phyloP scores from a whole-genome alignment of 106 monocot species.

The Dactylorhiza incarnata region DNA sequence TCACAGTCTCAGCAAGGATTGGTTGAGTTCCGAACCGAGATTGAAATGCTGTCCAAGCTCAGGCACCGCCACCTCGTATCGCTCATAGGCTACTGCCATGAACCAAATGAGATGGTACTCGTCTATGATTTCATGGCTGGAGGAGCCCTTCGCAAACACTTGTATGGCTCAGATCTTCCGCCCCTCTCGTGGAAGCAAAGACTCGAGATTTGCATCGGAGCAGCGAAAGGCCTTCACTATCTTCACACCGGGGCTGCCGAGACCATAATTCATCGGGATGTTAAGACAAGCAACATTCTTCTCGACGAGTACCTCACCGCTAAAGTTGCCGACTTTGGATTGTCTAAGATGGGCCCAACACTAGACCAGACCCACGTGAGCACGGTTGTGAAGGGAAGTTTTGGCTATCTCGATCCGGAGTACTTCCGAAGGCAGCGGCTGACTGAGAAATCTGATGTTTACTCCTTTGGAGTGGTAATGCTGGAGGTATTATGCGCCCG shows the following conservation, averaged over 20 bases:
- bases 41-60: slow-evolving; percentile 71
- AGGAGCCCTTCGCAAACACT: slow-evolving; percentile 57
- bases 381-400: slow-evolving; percentile 13
- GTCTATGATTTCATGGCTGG: slow-evolving; percentile 80
- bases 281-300: slow-evolving; percentile 66
- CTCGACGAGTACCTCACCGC: slow-evolving; percentile 56
- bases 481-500: slow-evolving; percentile 61
- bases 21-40: slow-evolving; percentile 66
- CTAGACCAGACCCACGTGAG: slow-evolving; percentile 62
- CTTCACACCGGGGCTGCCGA: slow-evolving; percentile 61
- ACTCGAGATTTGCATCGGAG: slow-evolving; percentile 58
- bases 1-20: slow-evolving; percentile 67
- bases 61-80: slow-evolving; percentile 77
- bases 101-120: slow-evolving; percentile 66
- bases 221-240: slow-evolving; percentile 63
- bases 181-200: slow-evolving; percentile 64
- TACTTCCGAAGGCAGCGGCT: too few relatives aligned
- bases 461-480: slow-evolving; percentile 44
- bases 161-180: slow-evolving; percentile 49
- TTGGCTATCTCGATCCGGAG: too few relatives aligned
- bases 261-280: slow-evolving; percentile 57
- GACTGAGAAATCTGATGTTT: too few relatives aligned
- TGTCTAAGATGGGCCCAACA: slow-evolving; percentile 47
- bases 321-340: slow-evolving; percentile 62
- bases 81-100: slow-evolving; percentile 70